These are phyloP conservation scores for Plasmodium relictum DNA, from an alignment of 169 alveolate genomes.

Conservation along the genomic window DNA sequence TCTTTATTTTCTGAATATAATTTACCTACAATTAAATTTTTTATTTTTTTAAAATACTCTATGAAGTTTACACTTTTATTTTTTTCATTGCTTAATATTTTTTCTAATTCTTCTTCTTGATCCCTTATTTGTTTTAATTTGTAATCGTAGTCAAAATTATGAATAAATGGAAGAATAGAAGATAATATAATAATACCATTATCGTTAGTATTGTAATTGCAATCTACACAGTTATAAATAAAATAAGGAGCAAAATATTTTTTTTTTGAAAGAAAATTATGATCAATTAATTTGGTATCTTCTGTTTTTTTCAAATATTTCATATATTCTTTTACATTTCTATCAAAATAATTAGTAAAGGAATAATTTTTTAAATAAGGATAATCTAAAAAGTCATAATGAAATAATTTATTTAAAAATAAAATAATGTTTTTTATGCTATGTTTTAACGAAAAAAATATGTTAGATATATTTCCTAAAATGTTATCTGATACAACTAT, in stretches of 20 bases:
- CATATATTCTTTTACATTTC: conserved; percentile 61
- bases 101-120: conserved; percentile 44
- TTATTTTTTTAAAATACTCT: conserved; percentile 11
- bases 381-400: conserved; percentile 71
- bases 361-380: conserved; percentile 56
- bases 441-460: conserved; percentile 45
- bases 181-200: conserved; percentile 70
- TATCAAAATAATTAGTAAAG: conserved; percentile 54
- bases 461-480: conserved; percentile 21
- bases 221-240: conserved; percentile 66
- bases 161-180: conserved; percentile 63
- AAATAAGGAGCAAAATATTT: conserved; percentile 49
- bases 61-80: conserved; percentile 9
- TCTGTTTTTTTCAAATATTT: conserved; percentile 60
- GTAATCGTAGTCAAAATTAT: conserved; percentile 62
- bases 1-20: conserved; percentile 6
- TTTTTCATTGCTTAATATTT: conserved; percentile 40
- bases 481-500: conserved; percentile 41
- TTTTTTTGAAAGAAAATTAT: conserved; percentile 57
- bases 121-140: conserved; percentile 45
- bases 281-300: conserved; percentile 23
- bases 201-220: conserved; percentile 72
- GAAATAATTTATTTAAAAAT: conserved; percentile 70
- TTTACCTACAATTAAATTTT: conserved; percentile 15
- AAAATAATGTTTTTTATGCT: conserved; percentile 20